These are phyloP conservation scores for Blastobotrys buckinghamii DNA, from an alignment of 1,139 yeast species.

Conservation along the genomic window DNA sequence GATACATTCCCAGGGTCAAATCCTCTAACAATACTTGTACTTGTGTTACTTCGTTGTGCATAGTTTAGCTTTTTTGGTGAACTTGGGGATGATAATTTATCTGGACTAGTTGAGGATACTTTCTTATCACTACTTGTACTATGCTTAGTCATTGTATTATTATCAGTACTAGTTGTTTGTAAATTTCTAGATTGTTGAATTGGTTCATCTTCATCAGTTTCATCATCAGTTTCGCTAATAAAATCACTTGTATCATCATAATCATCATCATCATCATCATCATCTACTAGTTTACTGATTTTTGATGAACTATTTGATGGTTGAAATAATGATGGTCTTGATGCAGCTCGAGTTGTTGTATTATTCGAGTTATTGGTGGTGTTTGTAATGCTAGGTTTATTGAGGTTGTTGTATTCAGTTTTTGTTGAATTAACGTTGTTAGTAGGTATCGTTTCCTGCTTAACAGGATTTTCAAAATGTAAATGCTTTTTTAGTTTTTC, in stretches of 20 bases:
- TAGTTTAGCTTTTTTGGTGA: conserved; percentile 1
- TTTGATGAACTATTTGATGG: neutral
- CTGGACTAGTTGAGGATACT: neutral
- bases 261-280: conserved; percentile 1
- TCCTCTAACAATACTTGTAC: conserved; percentile 42
- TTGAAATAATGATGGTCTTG: conserved; percentile 11
- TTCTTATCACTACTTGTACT: neutral
- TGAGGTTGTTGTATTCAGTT: no score
- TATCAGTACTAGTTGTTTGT: no score
- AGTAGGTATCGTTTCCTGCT: neutral
- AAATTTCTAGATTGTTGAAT: conserved; percentile 8
- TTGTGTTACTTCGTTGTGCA: conserved; percentile 29
- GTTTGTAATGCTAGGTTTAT: no score
- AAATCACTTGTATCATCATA: conserved; percentile 16
- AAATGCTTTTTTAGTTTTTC: neutral
- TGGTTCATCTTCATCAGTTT: conserved; percentile 11
- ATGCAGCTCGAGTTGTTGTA: no score
- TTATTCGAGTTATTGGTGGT: no score
- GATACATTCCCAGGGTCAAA: conserved; percentile 40
- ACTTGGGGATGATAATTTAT: neutral
- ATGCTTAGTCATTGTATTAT: no score
- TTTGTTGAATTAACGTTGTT: no score
- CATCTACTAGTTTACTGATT: neutral
- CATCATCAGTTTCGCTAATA: conserved; percentile 16
- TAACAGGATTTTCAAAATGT: no score